Evolutionary conservation across 352 stramenopile species (phyloP).

Genomic region (Pythium volutum): DNA sequence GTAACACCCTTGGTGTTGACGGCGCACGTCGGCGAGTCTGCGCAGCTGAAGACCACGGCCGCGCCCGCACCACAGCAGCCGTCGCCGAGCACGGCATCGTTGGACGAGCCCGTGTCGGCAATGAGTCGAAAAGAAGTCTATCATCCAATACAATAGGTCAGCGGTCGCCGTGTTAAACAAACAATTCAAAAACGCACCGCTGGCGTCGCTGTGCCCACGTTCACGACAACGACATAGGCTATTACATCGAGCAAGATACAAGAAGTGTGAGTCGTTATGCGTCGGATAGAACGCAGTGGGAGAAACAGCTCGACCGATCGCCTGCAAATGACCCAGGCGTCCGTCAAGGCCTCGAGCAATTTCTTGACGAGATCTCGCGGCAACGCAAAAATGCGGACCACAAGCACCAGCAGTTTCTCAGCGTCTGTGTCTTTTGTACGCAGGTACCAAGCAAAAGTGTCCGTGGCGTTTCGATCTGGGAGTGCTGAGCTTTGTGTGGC

Average conservation of each 20-base stretch:
- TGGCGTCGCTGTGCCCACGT: conserved; percentile 26
- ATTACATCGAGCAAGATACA: neutral
- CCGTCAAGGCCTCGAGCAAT: conserved; percentile 38
- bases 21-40: conserved; percentile 57
- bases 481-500: neutral
- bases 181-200: neutral
- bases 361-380: conserved; percentile 41
- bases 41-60: conserved; percentile 60
- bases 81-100: conserved; percentile 61
- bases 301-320: conserved; percentile 31
- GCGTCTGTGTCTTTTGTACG: conserved; percentile 47
- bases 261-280: neutral
- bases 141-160: neutral
- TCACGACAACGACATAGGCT: conserved; percentile 35
- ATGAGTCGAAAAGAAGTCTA: conserved; percentile 79
- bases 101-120: conserved; percentile 82
- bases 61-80: conserved; percentile 53
- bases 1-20: conserved; percentile 27
- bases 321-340: conserved; percentile 25
- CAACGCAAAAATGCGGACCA: conserved; percentile 5
- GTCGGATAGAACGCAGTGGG: neutral
- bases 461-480: neutral
- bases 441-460: conserved; percentile 22
- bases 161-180: neutral
- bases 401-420: conserved; percentile 35